These are phyloP conservation scores for Heritiera fomes DNA, from an alignment of 345 rosid genomes.

Conservation along the genomic window DNA sequence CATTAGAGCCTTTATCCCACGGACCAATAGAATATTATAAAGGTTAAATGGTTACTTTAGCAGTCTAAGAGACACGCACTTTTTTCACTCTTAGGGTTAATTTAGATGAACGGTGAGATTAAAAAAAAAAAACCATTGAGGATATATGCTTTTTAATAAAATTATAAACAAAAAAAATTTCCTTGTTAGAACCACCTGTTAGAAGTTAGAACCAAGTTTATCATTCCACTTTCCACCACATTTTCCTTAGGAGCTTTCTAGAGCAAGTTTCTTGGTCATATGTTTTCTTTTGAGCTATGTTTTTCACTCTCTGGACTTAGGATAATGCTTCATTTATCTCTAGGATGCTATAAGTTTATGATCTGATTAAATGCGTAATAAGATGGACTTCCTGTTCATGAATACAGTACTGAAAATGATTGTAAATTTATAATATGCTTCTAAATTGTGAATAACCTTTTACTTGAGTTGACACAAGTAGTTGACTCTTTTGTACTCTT, in stretches of 20 bases:
- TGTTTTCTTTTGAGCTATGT: background rate
- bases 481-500: no score
- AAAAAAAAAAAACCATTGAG: no score
- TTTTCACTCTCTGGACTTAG: background rate
- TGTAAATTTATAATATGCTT: background rate
- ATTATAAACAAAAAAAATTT: no score
- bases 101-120: no score
- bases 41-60: background rate
- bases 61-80: background rate
- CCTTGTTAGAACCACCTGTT: no score
- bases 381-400: slow-evolving; percentile 5
- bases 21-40: background rate
- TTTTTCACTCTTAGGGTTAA: no score
- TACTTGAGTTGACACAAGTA: no score
- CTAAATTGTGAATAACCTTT: no score
- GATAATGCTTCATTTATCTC: background rate
- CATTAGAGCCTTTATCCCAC: no score
- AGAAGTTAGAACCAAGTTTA: background rate
- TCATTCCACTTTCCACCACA: background rate
- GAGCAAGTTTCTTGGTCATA: background rate
- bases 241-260: background rate
- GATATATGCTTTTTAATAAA: no score
- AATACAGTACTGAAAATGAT: background rate
- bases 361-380: background rate
- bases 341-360: background rate